Evolutionary conservation across 78 protist genomes (phyloP), one percentile per base, ranked within the genome.

Genomic region (Dictyostelium capitatum): DNA sequence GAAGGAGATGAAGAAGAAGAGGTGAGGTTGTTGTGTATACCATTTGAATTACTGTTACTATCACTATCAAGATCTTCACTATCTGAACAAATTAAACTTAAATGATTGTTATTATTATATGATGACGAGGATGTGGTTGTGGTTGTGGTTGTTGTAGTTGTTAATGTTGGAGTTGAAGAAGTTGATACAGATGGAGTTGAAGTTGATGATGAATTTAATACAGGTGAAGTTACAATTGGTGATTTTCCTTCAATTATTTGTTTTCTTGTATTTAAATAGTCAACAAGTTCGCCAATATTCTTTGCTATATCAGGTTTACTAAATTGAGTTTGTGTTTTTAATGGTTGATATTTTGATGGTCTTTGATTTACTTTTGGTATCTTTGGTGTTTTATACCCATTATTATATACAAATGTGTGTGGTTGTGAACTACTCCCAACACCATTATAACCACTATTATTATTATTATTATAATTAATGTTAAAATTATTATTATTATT

Each of bases 281-380:
- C 70, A 62, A 62, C 70, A 6, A 62, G 28, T 10, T 62, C 70
- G 12, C 70, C 70, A 8, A 62, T 62, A 62, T 62, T 62, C 28
- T 62, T 62, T 23, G 70, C 70, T n/a, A 62, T 62, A 10, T 62
- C 70, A 1, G 70, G 70, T 62, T 62, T 62, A 11, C 70, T 62
- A 62, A 62, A 62, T 62, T 62, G 70, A 12, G 70, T 62, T 25
- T 62, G 70, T 62, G 70, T 62, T 62, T 62, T 62, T 23, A 62
- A 25, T 62, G 70, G 70, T 62, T 62, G 70, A 62, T 62, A 62
- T 17, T 62, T 62, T 25, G 70, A 62, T 14, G 70, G 70, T 62
- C 28, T 62, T 25, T 30, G 8, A 59, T 23, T 62, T 62, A 17
- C 17, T 25, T 25, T 62, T 62, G 70, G 70, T 23, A 62, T 62